These are phyloP conservation scores for Acanthamoeba quina DNA, from an alignment of 208 protist species.

Conservation along the genomic window DNA sequence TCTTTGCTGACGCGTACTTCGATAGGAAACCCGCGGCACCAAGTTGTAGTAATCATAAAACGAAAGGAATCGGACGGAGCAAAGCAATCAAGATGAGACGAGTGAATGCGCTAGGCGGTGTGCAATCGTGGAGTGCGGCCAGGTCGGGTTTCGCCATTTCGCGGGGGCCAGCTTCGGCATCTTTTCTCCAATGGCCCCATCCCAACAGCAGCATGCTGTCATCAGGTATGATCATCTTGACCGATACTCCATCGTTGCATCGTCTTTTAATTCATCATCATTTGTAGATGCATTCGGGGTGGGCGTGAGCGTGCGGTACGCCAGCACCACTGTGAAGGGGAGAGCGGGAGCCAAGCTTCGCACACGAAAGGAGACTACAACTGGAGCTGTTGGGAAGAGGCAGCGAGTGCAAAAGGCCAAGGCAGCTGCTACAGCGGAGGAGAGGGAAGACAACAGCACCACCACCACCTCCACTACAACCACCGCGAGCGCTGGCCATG, in stretches of 20 bases:
- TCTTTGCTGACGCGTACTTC: background rate
- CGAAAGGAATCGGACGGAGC: background rate
- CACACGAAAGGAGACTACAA: background rate
- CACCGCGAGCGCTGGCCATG: too few species aligned
- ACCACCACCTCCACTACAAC: background rate
- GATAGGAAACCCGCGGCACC: background rate
- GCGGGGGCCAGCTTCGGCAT: background rate
- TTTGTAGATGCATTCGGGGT: background rate
- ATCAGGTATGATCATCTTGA: too few species aligned
- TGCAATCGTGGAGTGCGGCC: background rate
- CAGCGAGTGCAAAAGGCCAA: too few species aligned
- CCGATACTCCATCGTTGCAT: too few species aligned
- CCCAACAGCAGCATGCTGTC: background rate
- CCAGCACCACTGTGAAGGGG: background rate
- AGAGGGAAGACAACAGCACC: background rate
- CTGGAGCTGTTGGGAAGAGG: background rate
- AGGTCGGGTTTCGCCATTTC: background rate
- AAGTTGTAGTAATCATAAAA: background rate
- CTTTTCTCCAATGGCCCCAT: background rate
- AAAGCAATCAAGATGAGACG: too few species aligned
- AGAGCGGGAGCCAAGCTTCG: background rate
- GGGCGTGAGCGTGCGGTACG: background rate
- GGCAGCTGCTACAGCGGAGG: background rate
- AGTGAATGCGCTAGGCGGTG: background rate
- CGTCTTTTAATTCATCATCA: background rate